Conservation (phyloP, 371 early-diverging fungal species). For the Saksenaea vasiformis region DNA sequence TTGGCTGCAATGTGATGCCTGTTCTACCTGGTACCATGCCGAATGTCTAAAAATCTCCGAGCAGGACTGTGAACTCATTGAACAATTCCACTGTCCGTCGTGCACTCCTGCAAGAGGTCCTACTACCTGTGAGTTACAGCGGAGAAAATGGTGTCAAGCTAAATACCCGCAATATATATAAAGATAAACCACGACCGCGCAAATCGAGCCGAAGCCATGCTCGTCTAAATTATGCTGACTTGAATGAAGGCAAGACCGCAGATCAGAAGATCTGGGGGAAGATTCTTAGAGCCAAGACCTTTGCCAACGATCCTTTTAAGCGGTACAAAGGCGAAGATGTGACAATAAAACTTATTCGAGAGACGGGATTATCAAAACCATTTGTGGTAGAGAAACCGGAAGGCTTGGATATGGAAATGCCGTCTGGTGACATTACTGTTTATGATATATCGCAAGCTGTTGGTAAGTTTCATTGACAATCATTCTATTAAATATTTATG, state of each 20-base stretch:
- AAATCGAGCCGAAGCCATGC: conserved; percentile 62
- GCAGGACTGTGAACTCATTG: conserved; percentile 59
- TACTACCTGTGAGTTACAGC: conserved; percentile 53
- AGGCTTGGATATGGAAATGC: conserved; percentile 86
- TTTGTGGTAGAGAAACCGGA: conserved; percentile 59
- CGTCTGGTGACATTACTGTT: conserved; percentile 60
- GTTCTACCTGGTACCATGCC: conserved; percentile 71
- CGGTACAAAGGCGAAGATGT: conserved; percentile 56
- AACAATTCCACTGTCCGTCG: conserved; percentile 66
- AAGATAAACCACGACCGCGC: conserved; percentile 43
- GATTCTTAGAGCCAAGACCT: conserved; percentile 57
- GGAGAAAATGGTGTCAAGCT: not conserved
- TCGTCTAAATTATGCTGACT: conserved; percentile 67
- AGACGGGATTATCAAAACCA: conserved; percentile 62
- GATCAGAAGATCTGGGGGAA: conserved; percentile 68
- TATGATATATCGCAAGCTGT: conserved; percentile 68
- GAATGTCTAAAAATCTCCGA: conserved; percentile 59
- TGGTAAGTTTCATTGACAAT: conserved; percentile 40
- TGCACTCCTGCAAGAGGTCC: conserved; percentile 62
- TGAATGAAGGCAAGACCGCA: conserved; percentile 70
- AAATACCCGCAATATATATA: not conserved
- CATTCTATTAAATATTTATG: conserved; percentile 1
- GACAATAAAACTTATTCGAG: conserved; percentile 55
- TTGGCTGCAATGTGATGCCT: conserved; percentile 75
- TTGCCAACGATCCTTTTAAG: conserved; percentile 58